Percentiles rank a stretch among this genome's conserved stretches.
phyloP scores from a whole-genome alignment of 2,329 filamentous ascomycete species.

The Alternaria conjuncta region DNA sequence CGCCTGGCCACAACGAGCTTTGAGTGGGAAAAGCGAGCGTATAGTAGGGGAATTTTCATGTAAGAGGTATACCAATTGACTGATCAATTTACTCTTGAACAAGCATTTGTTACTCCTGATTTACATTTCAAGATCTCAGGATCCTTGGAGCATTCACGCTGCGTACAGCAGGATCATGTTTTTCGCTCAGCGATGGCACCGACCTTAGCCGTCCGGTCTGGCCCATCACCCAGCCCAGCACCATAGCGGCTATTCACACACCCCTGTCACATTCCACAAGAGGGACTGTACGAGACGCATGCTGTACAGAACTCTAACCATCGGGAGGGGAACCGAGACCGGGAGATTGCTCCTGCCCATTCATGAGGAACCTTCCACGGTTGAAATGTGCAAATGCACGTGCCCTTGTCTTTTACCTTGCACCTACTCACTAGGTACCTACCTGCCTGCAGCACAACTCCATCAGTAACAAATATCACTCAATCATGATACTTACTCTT shows the following conservation, averaged over 20 bases:
- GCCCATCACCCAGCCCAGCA: neutral
- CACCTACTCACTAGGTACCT: neutral
- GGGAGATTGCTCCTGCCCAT: neutral
- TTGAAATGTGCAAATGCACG: neutral
- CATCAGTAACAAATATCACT: neutral
- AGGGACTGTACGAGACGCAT: neutral
- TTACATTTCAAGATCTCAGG: neutral
- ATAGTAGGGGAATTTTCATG: neutral
- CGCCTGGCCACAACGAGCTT: constrained; percentile 34
- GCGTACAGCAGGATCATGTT: neutral
- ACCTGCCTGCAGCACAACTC: neutral
- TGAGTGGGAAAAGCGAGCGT: constrained; percentile 5
- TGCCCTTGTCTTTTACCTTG: neutral
- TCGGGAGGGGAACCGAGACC: neutral
- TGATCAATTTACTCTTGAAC: neutral
- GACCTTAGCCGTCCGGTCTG: neutral
- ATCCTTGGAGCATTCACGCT: neutral
- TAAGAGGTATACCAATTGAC: neutral
- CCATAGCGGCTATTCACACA: neutral
- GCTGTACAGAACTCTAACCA: neutral
- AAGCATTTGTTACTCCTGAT: neutral
- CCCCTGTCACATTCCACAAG: neutral
- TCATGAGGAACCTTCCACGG: neutral
- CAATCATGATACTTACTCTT: neutral
- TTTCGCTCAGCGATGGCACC: neutral